Evolutionary conservation across 2,329 filamentous ascomycete genomes (phyloP), one percentile per base, ranked within the genome.

Genomic region (Emergomyces orientalis): DNA sequence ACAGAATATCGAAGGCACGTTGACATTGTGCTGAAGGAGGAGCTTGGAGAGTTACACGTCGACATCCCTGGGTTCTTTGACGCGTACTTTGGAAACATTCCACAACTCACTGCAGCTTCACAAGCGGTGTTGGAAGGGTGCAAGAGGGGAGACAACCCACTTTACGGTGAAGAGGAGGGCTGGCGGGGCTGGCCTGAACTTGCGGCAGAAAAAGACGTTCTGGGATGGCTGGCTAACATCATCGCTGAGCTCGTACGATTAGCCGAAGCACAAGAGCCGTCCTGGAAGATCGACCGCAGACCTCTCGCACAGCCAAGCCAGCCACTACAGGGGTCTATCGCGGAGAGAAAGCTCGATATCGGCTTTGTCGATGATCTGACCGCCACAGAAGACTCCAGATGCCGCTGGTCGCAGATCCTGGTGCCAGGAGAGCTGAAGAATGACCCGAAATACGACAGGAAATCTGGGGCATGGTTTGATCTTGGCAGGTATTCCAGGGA

Each of bases 371-470:
- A 54, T 54, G 51, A 54, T 34, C 51, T 41, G 30, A 57, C 9
- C 1, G 68, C 68, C 58, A 14, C 60, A 39, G 71, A 72, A 52
- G 65, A 71, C 54, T 67, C 64, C 30, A 45, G 64, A 67, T 75
- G 60, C 63, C 67, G 74, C 64, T 80, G 70, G 77, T 74, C 70
- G 7, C 71, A 79, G 41, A 76, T 82, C 60, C 72, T 81, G 7
- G 67, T 81, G 43, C 72, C 74, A 4, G 75, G 78, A 64, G 77
- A 80, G 67, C 70, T 82, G 19, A 80, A 80, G 68, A 78, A 74
- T 61, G 81, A 81, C 63, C 75, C 69, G n/a, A 66, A 64, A 7
- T 72, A 74, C 22, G 75, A 81, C 63, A 78, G 43, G 63, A 65
- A 70, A 17, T 75, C 74, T 0, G 67, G 73, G 11, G 70, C 73